Evolutionary conservation across 805 yeast species (phyloP).

Genomic region (baker's yeast (Saccharomyces cerevisiae)): DNA sequence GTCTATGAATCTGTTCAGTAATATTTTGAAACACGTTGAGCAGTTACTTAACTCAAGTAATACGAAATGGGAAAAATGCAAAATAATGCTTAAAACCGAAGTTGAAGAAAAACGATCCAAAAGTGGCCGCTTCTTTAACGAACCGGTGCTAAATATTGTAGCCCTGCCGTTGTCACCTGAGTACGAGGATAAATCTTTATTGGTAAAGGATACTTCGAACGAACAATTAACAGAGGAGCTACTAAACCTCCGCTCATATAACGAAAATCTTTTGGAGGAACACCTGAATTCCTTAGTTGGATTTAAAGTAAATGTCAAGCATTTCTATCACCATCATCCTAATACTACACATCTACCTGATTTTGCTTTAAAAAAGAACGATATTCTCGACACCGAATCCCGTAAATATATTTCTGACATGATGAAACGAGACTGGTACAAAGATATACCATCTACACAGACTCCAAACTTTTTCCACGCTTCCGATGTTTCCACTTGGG

Average conservation of each 20-base stretch:
- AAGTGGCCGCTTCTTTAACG: constrained; percentile 7
- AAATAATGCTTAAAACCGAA: constrained; percentile 19
- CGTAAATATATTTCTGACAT: constrained; percentile 36
- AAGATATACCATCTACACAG: constrained; percentile 8
- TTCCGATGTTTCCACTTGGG: constrained; percentile 31
- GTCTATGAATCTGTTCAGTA: constrained; percentile 47
- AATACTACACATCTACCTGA: constrained; percentile 15
- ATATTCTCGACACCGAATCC: constrained; percentile 34
- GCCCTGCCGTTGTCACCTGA: constrained; percentile 28
- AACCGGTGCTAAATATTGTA: constrained; percentile 28
- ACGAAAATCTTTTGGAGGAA: constrained; percentile 14
- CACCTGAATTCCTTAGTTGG: constrained; percentile 26
- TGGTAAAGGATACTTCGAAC: constrained; percentile 6
- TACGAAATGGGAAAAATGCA: constrained; percentile 16
- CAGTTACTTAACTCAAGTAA: constrained; percentile 16
- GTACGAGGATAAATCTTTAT: constrained; percentile 18
- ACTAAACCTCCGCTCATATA: constrained; percentile 9
- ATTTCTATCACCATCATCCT: constrained; percentile 31
- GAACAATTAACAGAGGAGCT: constrained; percentile 10
- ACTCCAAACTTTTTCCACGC: constrained; percentile 25
- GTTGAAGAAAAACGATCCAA: neutral
- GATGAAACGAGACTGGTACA: constrained; percentile 26
- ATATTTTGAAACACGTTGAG: constrained; percentile 34
- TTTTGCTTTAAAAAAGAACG: constrained; percentile 14
- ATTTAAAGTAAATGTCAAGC: constrained; percentile 32